phyloP scores from a whole-genome alignment of 208 protist species.

The Crithidia bombi region DNA sequence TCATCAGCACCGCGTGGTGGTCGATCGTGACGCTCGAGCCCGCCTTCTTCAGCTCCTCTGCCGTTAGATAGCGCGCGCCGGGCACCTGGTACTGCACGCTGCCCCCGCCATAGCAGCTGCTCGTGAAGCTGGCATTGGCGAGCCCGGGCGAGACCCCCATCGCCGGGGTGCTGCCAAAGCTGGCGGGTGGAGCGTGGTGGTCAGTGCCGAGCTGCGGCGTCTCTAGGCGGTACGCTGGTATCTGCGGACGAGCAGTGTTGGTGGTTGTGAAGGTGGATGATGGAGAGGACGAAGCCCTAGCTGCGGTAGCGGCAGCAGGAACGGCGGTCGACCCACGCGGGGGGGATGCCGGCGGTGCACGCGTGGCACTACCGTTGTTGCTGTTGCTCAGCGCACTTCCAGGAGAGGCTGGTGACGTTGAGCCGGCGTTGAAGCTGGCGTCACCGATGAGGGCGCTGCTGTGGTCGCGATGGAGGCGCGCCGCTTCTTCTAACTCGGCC shows the following conservation, averaged over 20 bases:
- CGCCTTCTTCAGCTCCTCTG: constrained; percentile 21
- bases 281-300: background rate
- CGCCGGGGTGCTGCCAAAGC: background rate
- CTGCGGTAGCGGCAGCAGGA: background rate
- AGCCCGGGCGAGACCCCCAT: constrained; percentile 20
- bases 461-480: background rate
- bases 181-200: background rate
- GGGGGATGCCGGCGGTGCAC: background rate
- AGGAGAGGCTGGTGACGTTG: background rate
- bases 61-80: constrained; percentile 43
- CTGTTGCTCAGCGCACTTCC: background rate
- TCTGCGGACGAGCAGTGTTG: background rate
- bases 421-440: constrained; percentile 2
- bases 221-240: constrained; percentile 17
- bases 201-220: constrained; percentile 28
- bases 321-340: background rate
- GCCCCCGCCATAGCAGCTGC: constrained; percentile 22
- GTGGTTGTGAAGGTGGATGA: constrained; percentile 7
- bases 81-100: constrained; percentile 46
- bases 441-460: background rate
- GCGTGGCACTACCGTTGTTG: background rate
- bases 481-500: background rate
- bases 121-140: constrained; percentile 25
- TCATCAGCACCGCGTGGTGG: constrained; percentile 38
- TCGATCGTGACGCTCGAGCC: constrained; percentile 29